Conservation (phyloP, 768 basidiomycete genomes). For the Peribolospora baueri region DNA sequence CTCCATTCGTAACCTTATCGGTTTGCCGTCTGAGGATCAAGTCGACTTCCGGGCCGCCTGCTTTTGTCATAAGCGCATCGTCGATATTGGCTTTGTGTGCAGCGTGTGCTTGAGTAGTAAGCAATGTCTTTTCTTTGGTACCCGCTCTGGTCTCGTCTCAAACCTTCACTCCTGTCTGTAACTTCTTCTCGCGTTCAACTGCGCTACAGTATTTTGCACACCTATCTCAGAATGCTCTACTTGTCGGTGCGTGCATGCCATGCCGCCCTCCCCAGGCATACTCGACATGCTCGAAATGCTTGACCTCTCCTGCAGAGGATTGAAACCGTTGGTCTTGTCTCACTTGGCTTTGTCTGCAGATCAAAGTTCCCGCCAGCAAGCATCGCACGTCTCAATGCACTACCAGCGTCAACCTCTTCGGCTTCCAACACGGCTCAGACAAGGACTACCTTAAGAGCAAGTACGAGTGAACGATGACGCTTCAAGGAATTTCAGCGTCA, state of each 20-base stretch:
- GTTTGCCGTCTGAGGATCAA: slow-evolving; percentile 75
- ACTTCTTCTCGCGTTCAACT: background rate
- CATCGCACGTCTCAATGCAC: too few relatives aligned
- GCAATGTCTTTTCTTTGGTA: slow-evolving; percentile 17
- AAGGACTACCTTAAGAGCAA: too few relatives aligned
- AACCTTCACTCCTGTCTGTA: background rate
- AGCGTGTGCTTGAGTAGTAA: slow-evolving; percentile 92
- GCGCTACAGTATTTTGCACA: slow-evolving; percentile 10
- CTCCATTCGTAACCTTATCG: slow-evolving; percentile 46
- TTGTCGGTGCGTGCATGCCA: background rate
- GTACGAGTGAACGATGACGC: too few relatives aligned
- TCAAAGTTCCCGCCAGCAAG: slow-evolving; percentile 8
- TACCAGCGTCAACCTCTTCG: too few relatives aligned
- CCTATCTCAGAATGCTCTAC: slow-evolving; percentile 13
- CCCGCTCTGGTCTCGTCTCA: background rate
- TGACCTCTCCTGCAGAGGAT: too few relatives aligned
- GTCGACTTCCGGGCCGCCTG: slow-evolving; percentile 94
- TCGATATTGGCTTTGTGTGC: slow-evolving; percentile 92
- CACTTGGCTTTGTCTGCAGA: background rate
- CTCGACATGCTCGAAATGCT: too few relatives aligned
- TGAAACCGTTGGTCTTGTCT: too few relatives aligned
- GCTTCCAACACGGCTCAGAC: too few relatives aligned
- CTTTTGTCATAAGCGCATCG: slow-evolving; percentile 92
- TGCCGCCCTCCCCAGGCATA: too few relatives aligned
- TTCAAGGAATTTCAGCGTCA: too few relatives aligned